Percentiles rank a stretch among this genome's conserved stretches.
These are phyloP conservation scores for Lasiodiplodia gonubiensis DNA, from an alignment of 2,329 filamentous ascomycete species.

Conservation along the genomic window DNA sequence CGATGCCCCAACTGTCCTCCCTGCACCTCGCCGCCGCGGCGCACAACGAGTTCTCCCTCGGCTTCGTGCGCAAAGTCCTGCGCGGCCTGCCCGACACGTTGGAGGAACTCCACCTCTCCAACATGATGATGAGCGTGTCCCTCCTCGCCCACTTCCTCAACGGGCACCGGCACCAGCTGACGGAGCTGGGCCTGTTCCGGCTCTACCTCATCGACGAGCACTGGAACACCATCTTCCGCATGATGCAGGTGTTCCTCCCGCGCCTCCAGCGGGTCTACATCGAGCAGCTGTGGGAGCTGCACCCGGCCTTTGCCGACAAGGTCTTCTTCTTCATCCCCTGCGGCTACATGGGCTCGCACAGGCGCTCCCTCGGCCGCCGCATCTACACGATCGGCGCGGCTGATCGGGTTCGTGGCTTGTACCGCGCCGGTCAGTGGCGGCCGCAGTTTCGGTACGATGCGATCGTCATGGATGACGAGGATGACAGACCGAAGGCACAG, in stretches of 20 bases:
- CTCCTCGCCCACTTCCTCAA: neutral
- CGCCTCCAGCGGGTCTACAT: neutral
- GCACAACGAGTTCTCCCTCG: neutral
- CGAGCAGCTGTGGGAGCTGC: neutral
- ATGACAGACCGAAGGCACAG: neutral
- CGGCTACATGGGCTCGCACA: neutral
- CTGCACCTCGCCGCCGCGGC: neutral
- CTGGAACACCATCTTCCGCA: neutral
- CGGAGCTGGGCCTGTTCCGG: neutral
- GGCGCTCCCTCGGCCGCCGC: neutral
- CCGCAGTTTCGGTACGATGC: neutral
- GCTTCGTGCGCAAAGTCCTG: neutral
- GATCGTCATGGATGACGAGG: neutral
- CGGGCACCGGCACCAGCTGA: neutral
- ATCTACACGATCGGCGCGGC: neutral
- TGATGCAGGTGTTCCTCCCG: neutral
- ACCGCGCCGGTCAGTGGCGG: neutral
- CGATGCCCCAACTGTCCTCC: neutral
- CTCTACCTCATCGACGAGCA: neutral
- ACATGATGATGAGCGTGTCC: neutral
- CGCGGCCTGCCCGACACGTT: neutral
- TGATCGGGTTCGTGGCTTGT: neutral
- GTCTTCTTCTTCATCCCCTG: neutral
- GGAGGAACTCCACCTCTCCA: neutral
- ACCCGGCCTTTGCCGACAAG: neutral